Conservation (phyloP, 768 basidiomycete species). For the Podaxis pistillaris region DNA sequence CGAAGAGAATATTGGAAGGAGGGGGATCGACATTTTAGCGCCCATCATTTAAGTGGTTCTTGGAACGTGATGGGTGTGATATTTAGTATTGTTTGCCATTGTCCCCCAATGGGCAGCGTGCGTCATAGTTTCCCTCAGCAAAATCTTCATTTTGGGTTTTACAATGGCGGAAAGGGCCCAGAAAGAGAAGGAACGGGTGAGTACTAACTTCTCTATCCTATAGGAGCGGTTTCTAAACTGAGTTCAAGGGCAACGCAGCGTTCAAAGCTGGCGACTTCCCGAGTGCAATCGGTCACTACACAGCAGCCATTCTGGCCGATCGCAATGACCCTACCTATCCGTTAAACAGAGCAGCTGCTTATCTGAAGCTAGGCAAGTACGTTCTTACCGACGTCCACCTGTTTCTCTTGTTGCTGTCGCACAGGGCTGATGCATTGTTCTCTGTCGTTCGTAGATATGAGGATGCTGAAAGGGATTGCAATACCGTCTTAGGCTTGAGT, state of each 20-base stretch:
- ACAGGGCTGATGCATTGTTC: conserved; percentile 13
- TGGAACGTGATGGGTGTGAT: conserved; percentile 2
- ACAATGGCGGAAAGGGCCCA: conserved; percentile 26
- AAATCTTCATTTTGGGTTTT: background rate
- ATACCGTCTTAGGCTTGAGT: conserved; percentile 54
- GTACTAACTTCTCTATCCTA: background rate
- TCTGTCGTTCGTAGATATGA: conserved; percentile 47
- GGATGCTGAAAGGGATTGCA: conserved; percentile 83
- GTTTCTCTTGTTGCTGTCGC: background rate
- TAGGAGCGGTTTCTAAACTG: background rate
- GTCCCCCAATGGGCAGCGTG: no score
- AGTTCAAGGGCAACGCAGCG: conserved; percentile 74
- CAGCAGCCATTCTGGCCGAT: conserved; percentile 74
- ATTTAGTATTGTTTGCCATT: conserved; percentile 2
- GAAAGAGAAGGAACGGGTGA: conserved; percentile 37
- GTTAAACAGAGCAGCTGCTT: conserved; percentile 88
- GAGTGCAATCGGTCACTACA: conserved; percentile 83
- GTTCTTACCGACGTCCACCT: conserved; percentile 32
- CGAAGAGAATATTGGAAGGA: background rate
- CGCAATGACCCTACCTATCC: conserved; percentile 71
- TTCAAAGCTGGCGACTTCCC: conserved; percentile 83
- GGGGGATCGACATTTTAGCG: conserved; percentile 3
- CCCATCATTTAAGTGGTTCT: background rate
- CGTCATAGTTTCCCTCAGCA: background rate
- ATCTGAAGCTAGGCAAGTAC: conserved; percentile 94